phyloP scores from a whole-genome alignment of 192 early-diverging fungal species.

The Backusella luteola region DNA sequence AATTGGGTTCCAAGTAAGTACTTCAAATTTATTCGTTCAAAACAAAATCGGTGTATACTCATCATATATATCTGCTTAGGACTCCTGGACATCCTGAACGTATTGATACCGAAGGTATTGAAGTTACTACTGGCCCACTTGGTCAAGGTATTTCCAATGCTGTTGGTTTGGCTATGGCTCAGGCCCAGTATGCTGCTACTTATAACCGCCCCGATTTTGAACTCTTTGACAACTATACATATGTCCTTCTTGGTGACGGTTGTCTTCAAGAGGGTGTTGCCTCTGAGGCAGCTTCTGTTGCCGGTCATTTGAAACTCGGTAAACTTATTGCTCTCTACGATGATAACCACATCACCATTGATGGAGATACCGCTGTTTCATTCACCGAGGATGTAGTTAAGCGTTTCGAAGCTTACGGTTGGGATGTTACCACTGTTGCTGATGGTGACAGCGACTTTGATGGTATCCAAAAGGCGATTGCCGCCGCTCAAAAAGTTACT shows the following conservation, averaged over 20 bases:
- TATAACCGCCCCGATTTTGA: conserved; percentile 90
- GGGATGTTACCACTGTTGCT: conserved; percentile 76
- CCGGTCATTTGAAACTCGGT: conserved; percentile 80
- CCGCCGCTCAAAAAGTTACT: conserved; percentile 77
- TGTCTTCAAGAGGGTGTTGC: conserved; percentile 98
- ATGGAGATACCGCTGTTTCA: conserved; percentile 78
- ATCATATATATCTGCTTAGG: conserved; percentile 39
- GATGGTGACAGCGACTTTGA: conserved; percentile 84
- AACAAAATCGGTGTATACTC: neutral
- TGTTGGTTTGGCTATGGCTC: conserved; percentile 90
- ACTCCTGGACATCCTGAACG: conserved; percentile 97
- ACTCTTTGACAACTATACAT: conserved; percentile 86
- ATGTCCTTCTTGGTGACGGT: conserved; percentile 87
- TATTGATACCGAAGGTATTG: conserved; percentile 85
- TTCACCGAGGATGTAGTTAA: conserved; percentile 92
- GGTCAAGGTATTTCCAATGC: conserved; percentile 91
- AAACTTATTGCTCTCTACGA: conserved; percentile 96
- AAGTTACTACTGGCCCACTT: conserved; percentile 96
- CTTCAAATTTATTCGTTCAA: neutral
- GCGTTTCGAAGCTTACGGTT: conserved; percentile 92
- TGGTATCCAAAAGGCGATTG: conserved; percentile 72
- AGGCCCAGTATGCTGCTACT: conserved; percentile 83
- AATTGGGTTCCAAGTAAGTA: conserved; percentile 74
- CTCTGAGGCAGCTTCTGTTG: conserved; percentile 69
- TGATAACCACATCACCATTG: conserved; percentile 95